Base-by-base conservation (phyloP, 352 stramenopile species). In the Phytopythium chamaehyphon region DNA sequence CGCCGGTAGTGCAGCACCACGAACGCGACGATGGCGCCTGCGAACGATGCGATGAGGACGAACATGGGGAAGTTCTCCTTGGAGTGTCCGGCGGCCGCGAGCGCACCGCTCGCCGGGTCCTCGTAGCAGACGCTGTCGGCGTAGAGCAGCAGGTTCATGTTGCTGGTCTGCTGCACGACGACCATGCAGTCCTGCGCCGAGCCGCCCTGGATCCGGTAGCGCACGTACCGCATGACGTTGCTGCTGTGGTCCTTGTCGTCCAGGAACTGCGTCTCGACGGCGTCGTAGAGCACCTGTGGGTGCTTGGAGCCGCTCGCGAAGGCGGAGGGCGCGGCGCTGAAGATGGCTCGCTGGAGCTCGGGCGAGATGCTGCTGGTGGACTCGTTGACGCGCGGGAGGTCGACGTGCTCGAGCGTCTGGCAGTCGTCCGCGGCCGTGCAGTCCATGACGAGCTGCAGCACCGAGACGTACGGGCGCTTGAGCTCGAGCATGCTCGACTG, bases 341-440 rank as follows among this genome's bases (percentile, higher is more conserved):
- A 66, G 46, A 87, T 79, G 31, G 74, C 64, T 19, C 61, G 70
- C 52, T 83, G 59, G 33, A 87, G 62, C 37, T 68, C 76, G 7
- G 64, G 54, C 1, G 62, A 64, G 9, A 84, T 56, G 24, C 56
- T 39, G 18, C 39, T 49, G 14, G 49, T 61, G 5, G 71, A 76
- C 10, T 77, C 73, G 44, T 83, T 81, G 47, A 57, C 52, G 49
- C 76, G 59, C 12, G 73, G 70, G 23, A 87, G 44, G 35, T 87
- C 76, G 24, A 71, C 40, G 55, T 87, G 73, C 55, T 87, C 63
- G 37, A 83, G 38, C n/a, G 83, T 59, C 16, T 87, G 70, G n/a
- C 76, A 87, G 59, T 54, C 12, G 64, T 64, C 24, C 47, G 53
- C 10, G 46, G 40, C 40, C 9, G 57, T 58, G 36, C 76, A 87